Base-by-base conservation (phyloP, 2,329 filamentous ascomycete genomes). In the Fusarium virguliforme region DNA sequence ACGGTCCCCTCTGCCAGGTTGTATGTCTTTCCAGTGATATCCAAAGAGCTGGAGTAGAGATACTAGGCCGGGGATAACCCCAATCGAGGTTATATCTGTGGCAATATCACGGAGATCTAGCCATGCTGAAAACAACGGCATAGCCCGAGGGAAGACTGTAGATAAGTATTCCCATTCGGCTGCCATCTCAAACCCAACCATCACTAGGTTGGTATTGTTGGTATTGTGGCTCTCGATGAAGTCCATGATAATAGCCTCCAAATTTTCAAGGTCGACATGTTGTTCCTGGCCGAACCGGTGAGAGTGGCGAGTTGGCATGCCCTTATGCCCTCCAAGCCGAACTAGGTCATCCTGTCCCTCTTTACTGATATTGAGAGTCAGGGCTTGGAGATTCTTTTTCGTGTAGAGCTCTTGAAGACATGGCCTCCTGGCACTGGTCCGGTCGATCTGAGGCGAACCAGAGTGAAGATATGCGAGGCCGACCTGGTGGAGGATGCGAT, bases 401-500 rank as follows among this genome's bases (percentile, higher is more conserved):
- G 15, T 13, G 28, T 54, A 37, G 28, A 73, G 68, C 2, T 62
- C 15, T 22, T 1, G 6, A 26, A 72, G 64, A 15, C 13, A 18
- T 8, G 30, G 64, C 3, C n/a, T 9, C 10, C 22, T 18, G 9
- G 37, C 18, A 2, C 1, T 58, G 13, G 15, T 22, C 12, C 6
- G 0, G 37, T 5, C 5, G 28, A 13, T 26, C 13, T 7, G 18
- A 8, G 34, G 22, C 15, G 63, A 40, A 37, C 55, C 46, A 50
- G 38, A 13, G 30, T 41, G 55, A 13, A 62, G 30, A 56, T 67
- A 70, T 9, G 68, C 65, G 1, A 74, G 22, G 6, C 63, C 65
- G n/a, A 74, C 70, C 34, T 74, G 70, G 24, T 66, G 56, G 35
- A 74, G 65, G 15, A 71, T 22, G 9, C 63, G 70, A 28, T 66